These are phyloP conservation scores for Harringtonia aguacate DNA, from an alignment of 2,329 filamentous ascomycete species.

Conservation along the genomic window DNA sequence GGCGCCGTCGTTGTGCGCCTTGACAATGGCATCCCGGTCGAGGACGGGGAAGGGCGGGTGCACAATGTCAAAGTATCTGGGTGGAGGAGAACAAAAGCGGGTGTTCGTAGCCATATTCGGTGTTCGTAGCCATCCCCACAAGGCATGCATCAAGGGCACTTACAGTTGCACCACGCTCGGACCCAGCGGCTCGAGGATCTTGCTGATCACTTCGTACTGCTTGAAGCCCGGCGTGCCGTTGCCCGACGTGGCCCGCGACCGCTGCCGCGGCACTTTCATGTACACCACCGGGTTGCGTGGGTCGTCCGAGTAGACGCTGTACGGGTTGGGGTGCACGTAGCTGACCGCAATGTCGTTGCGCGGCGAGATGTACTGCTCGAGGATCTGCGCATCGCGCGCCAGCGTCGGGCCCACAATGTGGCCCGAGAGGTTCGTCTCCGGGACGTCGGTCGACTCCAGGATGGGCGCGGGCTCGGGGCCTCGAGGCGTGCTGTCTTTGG, in stretches of 20 bases:
- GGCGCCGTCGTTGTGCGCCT: constrained; percentile 1
- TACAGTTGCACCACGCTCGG: constrained; percentile 1
- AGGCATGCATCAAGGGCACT: background rate
- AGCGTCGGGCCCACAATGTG: constrained; percentile 3
- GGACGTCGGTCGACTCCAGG: background rate
- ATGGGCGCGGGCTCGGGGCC: background rate
- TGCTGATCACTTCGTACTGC: constrained; percentile 3
- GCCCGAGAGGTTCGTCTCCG: background rate
- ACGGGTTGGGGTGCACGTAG: constrained; percentile 2
- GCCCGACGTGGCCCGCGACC: background rate
- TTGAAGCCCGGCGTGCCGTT: constrained; percentile 6
- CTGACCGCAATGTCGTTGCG: background rate
- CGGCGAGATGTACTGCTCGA: constrained; percentile 4
- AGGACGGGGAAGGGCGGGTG: constrained; percentile 4
- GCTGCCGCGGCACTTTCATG: constrained; percentile 4
- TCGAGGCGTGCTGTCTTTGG: background rate
- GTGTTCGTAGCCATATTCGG: too few relatives aligned
- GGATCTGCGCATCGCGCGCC: constrained; percentile 4
- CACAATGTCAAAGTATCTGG: constrained; percentile 2
- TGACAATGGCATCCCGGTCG: background rate
- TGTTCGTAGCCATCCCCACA: too few relatives aligned
- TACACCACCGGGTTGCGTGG: constrained; percentile 4
- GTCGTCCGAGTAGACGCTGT: constrained; percentile 6
- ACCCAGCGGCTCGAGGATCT: constrained; percentile 1
- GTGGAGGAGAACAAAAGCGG: background rate